A percentile compares a stretch with the other conserved stretches of the same genome.
These are phyloP conservation scores for Ascocoryne sarcoides DNA, from an alignment of 2,329 filamentous ascomycete species.

Conservation along the genomic window DNA sequence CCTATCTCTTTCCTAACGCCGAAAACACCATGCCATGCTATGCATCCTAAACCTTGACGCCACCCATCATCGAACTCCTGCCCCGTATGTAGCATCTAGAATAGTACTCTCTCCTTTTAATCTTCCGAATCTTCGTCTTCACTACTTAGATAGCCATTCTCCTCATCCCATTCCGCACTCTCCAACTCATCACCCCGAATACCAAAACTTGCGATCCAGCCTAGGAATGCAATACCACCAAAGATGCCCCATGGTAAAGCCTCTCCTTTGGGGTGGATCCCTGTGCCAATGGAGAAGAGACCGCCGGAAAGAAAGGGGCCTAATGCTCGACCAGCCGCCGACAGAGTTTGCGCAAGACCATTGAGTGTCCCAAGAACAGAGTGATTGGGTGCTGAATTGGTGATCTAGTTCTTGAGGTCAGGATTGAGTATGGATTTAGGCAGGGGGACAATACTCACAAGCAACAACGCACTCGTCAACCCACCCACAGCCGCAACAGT, in stretches of 20 bases:
- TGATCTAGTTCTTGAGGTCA: conserved; percentile 51
- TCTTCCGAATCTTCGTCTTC: conserved; percentile 20
- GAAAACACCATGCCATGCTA: too few relatives aligned
- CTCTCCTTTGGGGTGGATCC: conserved; percentile 70
- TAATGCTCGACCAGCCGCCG: conserved; percentile 77
- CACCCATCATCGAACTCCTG: too few relatives aligned
- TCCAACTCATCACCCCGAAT: conserved; percentile 58
- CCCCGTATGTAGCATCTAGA: too few relatives aligned
- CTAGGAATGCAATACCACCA: conserved; percentile 70
- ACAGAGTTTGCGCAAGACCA: conserved; percentile 87
- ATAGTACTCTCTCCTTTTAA: too few relatives aligned
- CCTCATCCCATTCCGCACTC: conserved; percentile 40
- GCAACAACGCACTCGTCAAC: conserved; percentile 76
- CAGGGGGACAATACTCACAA: conserved; percentile 48
- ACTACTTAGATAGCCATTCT: conserved; percentile 12
- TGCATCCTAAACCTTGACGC: too few relatives aligned
- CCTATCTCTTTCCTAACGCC: too few relatives aligned
- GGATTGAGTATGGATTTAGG: conserved; percentile 1
- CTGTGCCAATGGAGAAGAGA: conserved; percentile 72
- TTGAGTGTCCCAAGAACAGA: conserved; percentile 84
- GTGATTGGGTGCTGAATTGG: conserved; percentile 82
- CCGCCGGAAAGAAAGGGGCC: conserved; percentile 84
- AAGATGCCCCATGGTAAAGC: conserved; percentile 81
- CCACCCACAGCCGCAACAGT: conserved; percentile 88
- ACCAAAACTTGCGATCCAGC: conserved; percentile 70